Base-by-base conservation (phyloP, 306 rosid genomes). In the Pyrus betulifolia region DNA sequence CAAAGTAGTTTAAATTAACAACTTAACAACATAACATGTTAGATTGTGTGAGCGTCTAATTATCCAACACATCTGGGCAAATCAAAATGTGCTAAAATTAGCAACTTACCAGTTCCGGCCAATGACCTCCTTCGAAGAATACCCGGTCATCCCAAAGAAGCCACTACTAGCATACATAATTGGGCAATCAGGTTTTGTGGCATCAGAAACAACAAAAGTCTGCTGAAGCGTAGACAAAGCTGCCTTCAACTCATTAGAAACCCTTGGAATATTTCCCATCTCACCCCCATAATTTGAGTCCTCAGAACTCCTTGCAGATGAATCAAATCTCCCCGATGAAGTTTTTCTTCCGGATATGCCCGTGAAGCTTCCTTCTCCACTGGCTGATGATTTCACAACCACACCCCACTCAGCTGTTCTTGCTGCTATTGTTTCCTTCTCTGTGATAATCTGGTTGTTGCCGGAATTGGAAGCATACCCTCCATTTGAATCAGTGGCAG, bases 191-290 rank as follows among this genome's bases (percentile, higher is more conserved):
- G 98, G 97, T 72, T 90, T 95, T 23, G 92, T 85, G 52, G 97
- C 97, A 80, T 95, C 97, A 0, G 98, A 92, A 61, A 95, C 97
- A 75, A 95, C 98, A 83, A 90, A 95, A 3, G 97, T 89, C 80
- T 90, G 96, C 59, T 92, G 98, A 59, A 90, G 85, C 15, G 89
- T 79, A 0, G 90, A 75, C 88, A 95, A 45, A 28, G 99, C 99
- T 14, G 82, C 89, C 85, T 84, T 95, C 85, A 92, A 64, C 70
- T 88, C 96, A 63, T 86, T 90, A 33, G 98, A 89, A 10, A 89
- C 91, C 80, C 92, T 90, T 30, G 95, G 98, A 8, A 87, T 71
- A 49, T 49, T 49, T 11, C 72, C 75, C 51, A 89, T 84, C 61
- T 85, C 95, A 6, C 77, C 67, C 13, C 78, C 86, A 19, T 1